Base-by-base conservation (phyloP, 2,329 filamentous ascomycete species). In the Microdochium bolleyi region DNA sequence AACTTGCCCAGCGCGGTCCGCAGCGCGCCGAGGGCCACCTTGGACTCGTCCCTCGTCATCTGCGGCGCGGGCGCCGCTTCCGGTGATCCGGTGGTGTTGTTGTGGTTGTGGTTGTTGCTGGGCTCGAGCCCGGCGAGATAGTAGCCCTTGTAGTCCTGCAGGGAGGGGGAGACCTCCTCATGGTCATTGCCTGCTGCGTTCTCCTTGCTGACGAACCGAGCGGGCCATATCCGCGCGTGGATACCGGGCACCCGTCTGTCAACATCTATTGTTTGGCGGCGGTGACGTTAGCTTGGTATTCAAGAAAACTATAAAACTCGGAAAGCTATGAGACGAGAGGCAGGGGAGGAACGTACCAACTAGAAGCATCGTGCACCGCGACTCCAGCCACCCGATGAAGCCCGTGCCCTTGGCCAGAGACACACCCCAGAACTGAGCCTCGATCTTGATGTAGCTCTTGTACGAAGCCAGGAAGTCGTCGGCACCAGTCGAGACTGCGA, bases 371-470 rank as follows among this genome's bases (percentile, higher is more conserved):
- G 82, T 72, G 52, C 77, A 82, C 52, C 79, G 74, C 8, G 80
- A 84, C 59, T 87, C 83, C 2, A 87, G 64, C 83, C 83, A 87
- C 11, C 80, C 80, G 0, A 86, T 68, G 49, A 85, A 75, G 13
- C 72, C 69, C 21, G 75, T 77, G 1, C 81, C 79, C 52, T 76
- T 80, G 1, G 73, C 67, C 1, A 74, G 66, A 2, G 80, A 81
- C 7, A 76, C 67, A 1, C 82, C 83, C 84, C 84, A 88, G 64
- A 84, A 87, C 49, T 84, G 80, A 1, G 81, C 73, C 53, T 84
- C 78, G 51, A 88, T 75, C 59, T 78, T 80, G 53, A 83, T 66
- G 60, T 83, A 88, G 51, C 69, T 77, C 52, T 70, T 74, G 62
- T 79, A 80, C 1, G 67, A 60, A 1, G 57, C 58, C 5, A 86